Evolutionary conservation across 169 alveolate genomes (phyloP).

Genomic region (Cryptosporidium baileyi): DNA sequence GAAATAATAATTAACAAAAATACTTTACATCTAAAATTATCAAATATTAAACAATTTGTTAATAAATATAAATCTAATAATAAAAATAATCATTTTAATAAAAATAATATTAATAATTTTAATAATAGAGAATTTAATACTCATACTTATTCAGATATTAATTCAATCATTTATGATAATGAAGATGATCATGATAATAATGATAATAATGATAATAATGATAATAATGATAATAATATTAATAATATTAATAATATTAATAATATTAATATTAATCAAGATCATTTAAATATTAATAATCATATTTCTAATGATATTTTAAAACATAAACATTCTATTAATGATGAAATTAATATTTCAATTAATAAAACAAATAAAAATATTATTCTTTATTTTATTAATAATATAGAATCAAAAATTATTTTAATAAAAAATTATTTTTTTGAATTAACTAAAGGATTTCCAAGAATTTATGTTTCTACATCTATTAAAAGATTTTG

Average conservation of each 20-base stretch:
- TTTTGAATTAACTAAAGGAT: background rate
- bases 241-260: background rate
- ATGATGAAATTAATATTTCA: background rate
- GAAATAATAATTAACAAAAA: slow-evolving; percentile 6
- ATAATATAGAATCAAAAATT: background rate
- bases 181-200: background rate
- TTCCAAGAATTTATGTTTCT: slow-evolving; percentile 40
- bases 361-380: background rate
- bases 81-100: background rate
- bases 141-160: too few species aligned
- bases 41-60: slow-evolving; percentile 8
- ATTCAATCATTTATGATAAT: too few species aligned
- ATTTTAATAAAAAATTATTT: background rate
- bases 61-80: background rate
- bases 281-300: background rate
- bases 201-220: background rate
- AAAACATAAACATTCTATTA: background rate
- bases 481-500: slow-evolving; percentile 50
- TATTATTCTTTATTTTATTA: background rate
- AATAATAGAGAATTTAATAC: background rate
- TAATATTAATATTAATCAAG: background rate
- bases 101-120: background rate
- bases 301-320: too few species aligned
- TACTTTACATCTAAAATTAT: slow-evolving; percentile 16
- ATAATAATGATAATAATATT: background rate